Evolutionary conservation across 192 early-diverging fungal species (phyloP), one percentile per base, ranked within the genome.

Genomic region (Pilaira anomala): DNA sequence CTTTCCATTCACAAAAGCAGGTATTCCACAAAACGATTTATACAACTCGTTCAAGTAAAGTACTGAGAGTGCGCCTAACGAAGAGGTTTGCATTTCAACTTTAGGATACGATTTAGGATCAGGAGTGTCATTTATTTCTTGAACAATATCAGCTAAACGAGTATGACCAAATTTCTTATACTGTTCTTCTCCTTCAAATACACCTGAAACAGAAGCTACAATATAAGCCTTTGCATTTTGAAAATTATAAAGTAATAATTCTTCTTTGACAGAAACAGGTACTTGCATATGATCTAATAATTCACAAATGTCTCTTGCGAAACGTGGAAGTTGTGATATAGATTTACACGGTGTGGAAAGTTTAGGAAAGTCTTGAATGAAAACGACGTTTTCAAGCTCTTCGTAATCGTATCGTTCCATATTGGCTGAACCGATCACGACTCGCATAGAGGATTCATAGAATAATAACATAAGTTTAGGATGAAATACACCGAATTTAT

Each of bases 401-500:
- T 73, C 57, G 78, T 84, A 88, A 66, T 88, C 87, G 22, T 79
- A 73, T 3, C 13, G 14, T 1, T 74, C 71, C 53, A 88, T 55
- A 28, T 89, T 89, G 9, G 85, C 87, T 0, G 84, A 85, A 0
- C 80, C 79, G 13, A 77, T 73, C 0, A 86, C 85, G 1, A 89
- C 81, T 1, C 87, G 74, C 52, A 83, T 57, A 48, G 80, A 82
- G 0, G 49, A 63, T 14, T 74, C 66, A 40, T 83, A 80, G 29
- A 85, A 89, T 11, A 89, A 39, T 6, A 89, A 63, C 87, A 89
- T 87, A 0, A 87, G 21, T 56, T 86, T 89, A 24, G 78, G 71
- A 63, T 89, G 87, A 65, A 87, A 84, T 3, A 75, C 69, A 1
- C 85, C 84, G 40, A 68, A 80, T 19, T 46, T 56, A 11, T 74